A percentile compares a stretch with the other conserved stretches of the same genome.
Conservation (phyloP, 2,329 filamentous ascomycete genomes). For the Fusarium sp. region DNA sequence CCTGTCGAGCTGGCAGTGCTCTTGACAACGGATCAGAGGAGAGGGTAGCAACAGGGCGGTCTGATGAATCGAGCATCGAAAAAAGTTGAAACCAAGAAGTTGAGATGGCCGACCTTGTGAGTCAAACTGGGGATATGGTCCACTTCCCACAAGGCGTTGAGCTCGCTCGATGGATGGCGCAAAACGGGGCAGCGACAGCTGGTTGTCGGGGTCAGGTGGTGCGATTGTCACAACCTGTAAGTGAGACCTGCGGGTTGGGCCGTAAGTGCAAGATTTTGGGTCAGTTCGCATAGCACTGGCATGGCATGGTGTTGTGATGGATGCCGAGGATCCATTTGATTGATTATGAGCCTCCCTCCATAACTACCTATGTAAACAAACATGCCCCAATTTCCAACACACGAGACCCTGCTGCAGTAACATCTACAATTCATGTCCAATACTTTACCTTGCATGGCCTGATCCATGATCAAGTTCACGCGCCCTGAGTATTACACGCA, state of each 20-base stretch:
- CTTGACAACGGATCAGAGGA: conserved; percentile 14
- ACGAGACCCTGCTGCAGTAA: conserved; percentile 13
- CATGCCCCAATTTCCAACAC: conserved; percentile 18
- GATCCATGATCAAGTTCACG: conserved; percentile 23
- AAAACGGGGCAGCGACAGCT: conserved; percentile 37
- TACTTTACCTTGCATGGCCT: background rate
- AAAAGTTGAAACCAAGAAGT: background rate
- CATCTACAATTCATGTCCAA: conserved; percentile 17
- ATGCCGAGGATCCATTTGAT: conserved; percentile 23
- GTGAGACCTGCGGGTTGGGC: conserved; percentile 31
- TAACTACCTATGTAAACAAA: conserved; percentile 38
- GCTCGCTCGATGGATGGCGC: conserved; percentile 12
- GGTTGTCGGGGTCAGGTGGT: conserved; percentile 40
- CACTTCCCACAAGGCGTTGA: conserved; percentile 33
- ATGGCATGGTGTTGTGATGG: conserved; percentile 30
- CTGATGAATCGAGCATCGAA: conserved; percentile 4
- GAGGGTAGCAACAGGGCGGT: conserved; percentile 5
- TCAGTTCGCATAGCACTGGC: conserved; percentile 29
- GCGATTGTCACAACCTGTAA: conserved; percentile 34
- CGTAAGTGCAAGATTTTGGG: conserved; percentile 23
- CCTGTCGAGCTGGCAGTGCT: conserved; percentile 4
- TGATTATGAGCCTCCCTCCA: conserved; percentile 16
- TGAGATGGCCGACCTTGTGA: background rate
- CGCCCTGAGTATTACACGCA: conserved; percentile 9
- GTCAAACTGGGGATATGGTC: conserved; percentile 16